Evolutionary conservation across 75 land plant species (phyloP), one percentile per base, ranked within the genome.

Genomic region (Pseudotsuga menziesii): DNA sequence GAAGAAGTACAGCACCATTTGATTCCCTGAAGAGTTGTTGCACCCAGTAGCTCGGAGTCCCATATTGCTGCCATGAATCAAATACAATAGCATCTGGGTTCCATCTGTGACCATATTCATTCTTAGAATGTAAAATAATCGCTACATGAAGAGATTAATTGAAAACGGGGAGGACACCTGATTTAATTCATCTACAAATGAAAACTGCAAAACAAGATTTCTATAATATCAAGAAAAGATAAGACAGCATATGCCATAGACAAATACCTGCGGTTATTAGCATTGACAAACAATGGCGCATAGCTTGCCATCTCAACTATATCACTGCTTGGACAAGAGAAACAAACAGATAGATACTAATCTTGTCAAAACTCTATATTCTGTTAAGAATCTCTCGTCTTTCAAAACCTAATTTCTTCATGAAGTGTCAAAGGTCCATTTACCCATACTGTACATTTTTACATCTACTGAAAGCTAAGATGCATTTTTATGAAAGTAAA

Each of bases 41-140:
- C 58, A 91, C 81, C 92, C 93, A 93, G 61, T 96, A 96, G 73
- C 98, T 94, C 35, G 98, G 98, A 39, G 94, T 96, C 62, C 98
- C 98, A 85, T 94, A 96, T 20, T 58, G 59, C 58, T 91, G 90
- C 81, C 92, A 88, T 6, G 97, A 90, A 78, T 93, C 82, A 84
- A 93, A 96, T n/a, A 96, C 94, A 81, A 96, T 96, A 29, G 97
- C 92, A 83, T 96, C 97, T 23, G 98, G 98, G 66, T 81, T 93
- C 97, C 97, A 96, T 79, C 97, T 96, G 81, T 29, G 82, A 41
- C 4, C 69, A 56, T 55, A 16, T 66, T 17, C 36, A 69, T 76
- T 61, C 23, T 70, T 59, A 4, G 12, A 73, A 19, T 74, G 13
- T 27, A 20, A 60, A 16, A 7, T 12, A 58, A 39, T 12, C 22